These are phyloP conservation scores for Arachis hypogaea DNA, from an alignment of 306 rosid species.

Conservation along the genomic window DNA sequence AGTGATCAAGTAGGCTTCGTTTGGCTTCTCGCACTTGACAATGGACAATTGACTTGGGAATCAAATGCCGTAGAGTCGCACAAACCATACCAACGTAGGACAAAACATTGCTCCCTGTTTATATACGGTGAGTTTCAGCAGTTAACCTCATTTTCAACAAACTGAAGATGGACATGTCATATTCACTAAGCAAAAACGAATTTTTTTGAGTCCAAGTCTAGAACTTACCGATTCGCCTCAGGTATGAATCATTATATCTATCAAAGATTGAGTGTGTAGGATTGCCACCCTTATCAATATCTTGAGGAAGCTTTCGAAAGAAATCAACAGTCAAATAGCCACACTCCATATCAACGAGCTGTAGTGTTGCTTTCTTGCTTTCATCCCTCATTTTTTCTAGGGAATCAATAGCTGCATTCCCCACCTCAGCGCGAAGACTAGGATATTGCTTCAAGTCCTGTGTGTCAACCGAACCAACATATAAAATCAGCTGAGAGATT, in stretches of 20 bases:
- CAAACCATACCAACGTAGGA: constrained; percentile 89
- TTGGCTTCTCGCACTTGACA: constrained; percentile 96
- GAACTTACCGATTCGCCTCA: constrained; percentile 79
- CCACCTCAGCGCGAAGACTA: constrained; percentile 84
- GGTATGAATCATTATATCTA: constrained; percentile 88
- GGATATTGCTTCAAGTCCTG: constrained; percentile 96
- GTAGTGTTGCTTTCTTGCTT: constrained; percentile 83
- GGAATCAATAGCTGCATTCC: constrained; percentile 82
- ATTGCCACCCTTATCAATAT: constrained; percentile 95
- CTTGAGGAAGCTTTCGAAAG: constrained; percentile 96
- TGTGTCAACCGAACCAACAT: constrained; percentile 17
- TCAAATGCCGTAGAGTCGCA: constrained; percentile 72
- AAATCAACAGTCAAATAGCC: constrained; percentile 89
- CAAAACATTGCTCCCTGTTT: constrained; percentile 75
- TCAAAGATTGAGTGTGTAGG: constrained; percentile 95
- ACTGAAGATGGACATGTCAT: background rate
- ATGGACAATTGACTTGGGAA: constrained; percentile 84
- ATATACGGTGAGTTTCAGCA: background rate
- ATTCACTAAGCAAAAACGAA: background rate
- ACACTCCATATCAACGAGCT: constrained; percentile 91
- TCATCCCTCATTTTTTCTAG: constrained; percentile 86
- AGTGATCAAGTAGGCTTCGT: constrained; percentile 80
- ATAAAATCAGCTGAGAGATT: constrained; percentile 11
- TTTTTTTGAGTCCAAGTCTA: background rate
- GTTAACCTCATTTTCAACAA: constrained; percentile 13